Base-by-base conservation (phyloP, 2,329 filamentous ascomycete genomes). In the Curvularia sp. region DNA sequence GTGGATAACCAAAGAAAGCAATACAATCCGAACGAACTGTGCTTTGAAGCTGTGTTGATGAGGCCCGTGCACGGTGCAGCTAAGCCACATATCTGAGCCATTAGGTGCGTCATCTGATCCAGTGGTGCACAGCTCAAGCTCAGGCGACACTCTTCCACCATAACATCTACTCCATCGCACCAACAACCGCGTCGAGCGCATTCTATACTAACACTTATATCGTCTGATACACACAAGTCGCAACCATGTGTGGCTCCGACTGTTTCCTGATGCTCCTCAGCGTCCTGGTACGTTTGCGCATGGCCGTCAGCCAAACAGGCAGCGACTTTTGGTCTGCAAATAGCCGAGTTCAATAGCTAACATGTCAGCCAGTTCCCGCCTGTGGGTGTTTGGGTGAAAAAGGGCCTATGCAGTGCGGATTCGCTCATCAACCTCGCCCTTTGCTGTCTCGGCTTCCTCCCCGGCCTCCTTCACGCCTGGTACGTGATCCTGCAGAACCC, bases 401-500 rank as follows among this genome's bases (percentile, higher is more conserved):
- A 90, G 72, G 95, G 95, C 64, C 84, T 99, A 80, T 99, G 95
- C 84, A 91, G 89, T 62, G 92, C 89, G 57, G 95, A 98, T 81
- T 94, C 91, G 8, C 73, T 98, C 71, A 96, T 99, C 83, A 99
- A 99, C 82, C 89, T 98, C 77, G 89, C 93, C 47, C 92, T 98
- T 71, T 95, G 90, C 75, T 77, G 73, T 61, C 76, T 79, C 57
- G 78, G 74, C 63, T 75, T 79, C 70, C 79, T 98, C 60, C 94
- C 94, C 20, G 94, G 94, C 61, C 89, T 98, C 49, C 82, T 99
- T 2, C 95, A 99, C 81, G 87, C 93, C 63, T 98, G 95, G 94
- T 99, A 98, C 84, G 96, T 98, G 79, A 97, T 99, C 79, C 86
- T 91, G 71, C 90, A 91, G 75, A 91, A 89, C 77, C 95, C 95